A percentile compares a stretch with the other conserved stretches of the same genome.
These are phyloP conservation scores for Mucor mucedo DNA, from an alignment of 371 early-diverging fungal species.

Conservation along the genomic window DNA sequence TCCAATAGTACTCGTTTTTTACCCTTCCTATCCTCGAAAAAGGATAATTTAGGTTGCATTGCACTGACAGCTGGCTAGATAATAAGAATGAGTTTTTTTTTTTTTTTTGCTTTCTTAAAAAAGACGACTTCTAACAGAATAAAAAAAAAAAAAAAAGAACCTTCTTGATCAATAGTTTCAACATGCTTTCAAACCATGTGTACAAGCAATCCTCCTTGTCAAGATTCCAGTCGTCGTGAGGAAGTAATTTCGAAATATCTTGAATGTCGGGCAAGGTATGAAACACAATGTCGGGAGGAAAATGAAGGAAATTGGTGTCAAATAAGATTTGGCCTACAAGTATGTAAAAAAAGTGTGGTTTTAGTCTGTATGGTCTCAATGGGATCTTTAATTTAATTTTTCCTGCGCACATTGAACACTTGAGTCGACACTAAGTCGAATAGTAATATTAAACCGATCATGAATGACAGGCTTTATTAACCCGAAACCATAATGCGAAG, in stretches of 20 bases:
- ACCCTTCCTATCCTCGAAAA: too few species aligned
- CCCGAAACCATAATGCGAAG: slow-evolving; percentile 12
- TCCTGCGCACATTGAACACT: neutral
- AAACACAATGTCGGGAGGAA: slow-evolving; percentile 19
- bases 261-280: neutral
- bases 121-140: neutral
- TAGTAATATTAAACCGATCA: slow-evolving; percentile 9
- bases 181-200: slow-evolving; percentile 6
- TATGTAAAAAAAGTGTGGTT: neutral
- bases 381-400: neutral
- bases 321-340: slow-evolving; percentile 15
- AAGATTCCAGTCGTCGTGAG: slow-evolving; percentile 1
- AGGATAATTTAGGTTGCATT: too few species aligned
- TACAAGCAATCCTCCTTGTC: slow-evolving; percentile 10
- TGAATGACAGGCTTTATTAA: neutral
- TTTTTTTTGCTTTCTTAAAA: neutral
- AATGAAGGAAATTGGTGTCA: slow-evolving; percentile 1
- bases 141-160: neutral
- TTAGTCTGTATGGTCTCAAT: too few species aligned
- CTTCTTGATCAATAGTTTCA: neutral
- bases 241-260: neutral
- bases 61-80: neutral
- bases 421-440: neutral
- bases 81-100: neutral
- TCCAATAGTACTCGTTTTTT: too few species aligned